A percentile compares a stretch with the other conserved stretches of the same genome.
phyloP scores from a whole-genome alignment of 495 filamentous ascomycete species.

The Pyrenopolyporus hunteri region DNA sequence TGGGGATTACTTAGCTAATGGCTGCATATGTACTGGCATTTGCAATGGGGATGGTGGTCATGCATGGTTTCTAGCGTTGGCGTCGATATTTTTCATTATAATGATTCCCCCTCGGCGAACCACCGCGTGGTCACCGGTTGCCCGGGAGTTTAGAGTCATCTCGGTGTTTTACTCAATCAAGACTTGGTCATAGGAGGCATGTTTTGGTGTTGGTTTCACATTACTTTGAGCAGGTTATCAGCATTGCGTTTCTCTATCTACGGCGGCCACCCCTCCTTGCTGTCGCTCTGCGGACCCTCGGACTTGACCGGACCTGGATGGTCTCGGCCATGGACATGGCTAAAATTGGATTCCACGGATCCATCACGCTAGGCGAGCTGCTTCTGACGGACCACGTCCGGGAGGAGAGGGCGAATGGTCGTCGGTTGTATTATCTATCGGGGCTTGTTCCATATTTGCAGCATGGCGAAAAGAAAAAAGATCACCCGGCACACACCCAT shows the following conservation, averaged over 20 bases:
- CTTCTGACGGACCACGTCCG: conserved; percentile 1
- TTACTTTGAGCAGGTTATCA: conserved; percentile 31
- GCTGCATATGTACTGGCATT: conserved; percentile 43
- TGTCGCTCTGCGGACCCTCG: conserved; percentile 14
- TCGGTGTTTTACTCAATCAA: conserved; percentile 37
- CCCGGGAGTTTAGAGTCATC: conserved; percentile 40
- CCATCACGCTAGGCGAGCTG: conserved; percentile 5
- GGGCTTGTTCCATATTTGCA: conserved; percentile 31
- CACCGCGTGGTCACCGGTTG: conserved; percentile 34
- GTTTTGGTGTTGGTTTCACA: conserved; percentile 34
- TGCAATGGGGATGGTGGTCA: conserved; percentile 38
- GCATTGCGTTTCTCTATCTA: conserved; percentile 34
- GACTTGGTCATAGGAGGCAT: conserved; percentile 40
- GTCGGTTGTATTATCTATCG: conserved; percentile 31
- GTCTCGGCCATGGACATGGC: conserved; percentile 9
- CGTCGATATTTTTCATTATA: conserved; percentile 36
- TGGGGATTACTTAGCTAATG: conserved; percentile 40
- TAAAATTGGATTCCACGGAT: background rate
- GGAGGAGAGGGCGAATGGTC: conserved; percentile 18
- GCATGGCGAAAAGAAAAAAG: conserved; percentile 36
- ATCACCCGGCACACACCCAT: conserved; percentile 17
- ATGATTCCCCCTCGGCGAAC: conserved; percentile 36
- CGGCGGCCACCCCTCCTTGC: conserved; percentile 2
- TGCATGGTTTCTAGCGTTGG: conserved; percentile 44
- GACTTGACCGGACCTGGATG: conserved; percentile 2